These are phyloP conservation scores for Quercus mongolica DNA, from an alignment of 306 rosid genomes.

Conservation along the genomic window DNA sequence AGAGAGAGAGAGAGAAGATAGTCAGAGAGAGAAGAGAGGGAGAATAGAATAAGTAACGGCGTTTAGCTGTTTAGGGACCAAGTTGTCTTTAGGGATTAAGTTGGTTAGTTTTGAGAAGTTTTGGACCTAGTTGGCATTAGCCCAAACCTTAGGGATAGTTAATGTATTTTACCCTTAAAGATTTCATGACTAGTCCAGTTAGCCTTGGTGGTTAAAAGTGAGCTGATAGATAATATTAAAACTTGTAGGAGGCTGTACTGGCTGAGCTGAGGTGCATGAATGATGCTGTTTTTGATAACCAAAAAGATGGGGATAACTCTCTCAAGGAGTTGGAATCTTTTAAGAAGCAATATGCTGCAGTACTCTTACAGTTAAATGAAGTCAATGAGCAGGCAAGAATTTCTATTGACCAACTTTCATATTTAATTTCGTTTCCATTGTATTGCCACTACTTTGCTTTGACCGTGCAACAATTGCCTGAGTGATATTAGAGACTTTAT, in stretches of 20 bases:
- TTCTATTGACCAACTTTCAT: slow-evolving; percentile 18
- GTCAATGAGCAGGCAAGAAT: slow-evolving; percentile 73
- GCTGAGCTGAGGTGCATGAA: slow-evolving; percentile 83
- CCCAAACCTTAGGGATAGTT: too few relatives aligned
- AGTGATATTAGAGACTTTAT: background rate
- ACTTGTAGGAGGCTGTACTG: slow-evolving; percentile 68
- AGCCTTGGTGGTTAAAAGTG: slow-evolving; percentile 12
- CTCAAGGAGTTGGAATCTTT: slow-evolving; percentile 71
- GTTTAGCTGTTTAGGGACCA: too few relatives aligned
- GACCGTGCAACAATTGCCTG: slow-evolving; percentile 16
- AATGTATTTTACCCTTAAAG: background rate
- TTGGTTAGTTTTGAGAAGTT: too few relatives aligned
- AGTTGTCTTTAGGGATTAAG: too few relatives aligned
- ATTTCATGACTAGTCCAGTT: background rate
- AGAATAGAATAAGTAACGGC: too few relatives aligned
- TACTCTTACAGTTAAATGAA: slow-evolving; percentile 68
- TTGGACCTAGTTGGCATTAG: too few relatives aligned
- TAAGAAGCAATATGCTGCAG: slow-evolving; percentile 84
- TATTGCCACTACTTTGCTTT: slow-evolving; percentile 18
- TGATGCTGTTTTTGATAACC: slow-evolving; percentile 64
- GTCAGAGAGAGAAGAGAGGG: too few relatives aligned
- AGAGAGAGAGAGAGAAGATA: too few relatives aligned
- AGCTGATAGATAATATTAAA: slow-evolving; percentile 34
- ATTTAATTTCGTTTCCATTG: slow-evolving; percentile 8
- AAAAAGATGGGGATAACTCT: slow-evolving; percentile 57